Evolutionary conservation across 2,329 filamentous ascomycete species (phyloP).

Genomic region (Aspergillus quadrilineatus): DNA sequence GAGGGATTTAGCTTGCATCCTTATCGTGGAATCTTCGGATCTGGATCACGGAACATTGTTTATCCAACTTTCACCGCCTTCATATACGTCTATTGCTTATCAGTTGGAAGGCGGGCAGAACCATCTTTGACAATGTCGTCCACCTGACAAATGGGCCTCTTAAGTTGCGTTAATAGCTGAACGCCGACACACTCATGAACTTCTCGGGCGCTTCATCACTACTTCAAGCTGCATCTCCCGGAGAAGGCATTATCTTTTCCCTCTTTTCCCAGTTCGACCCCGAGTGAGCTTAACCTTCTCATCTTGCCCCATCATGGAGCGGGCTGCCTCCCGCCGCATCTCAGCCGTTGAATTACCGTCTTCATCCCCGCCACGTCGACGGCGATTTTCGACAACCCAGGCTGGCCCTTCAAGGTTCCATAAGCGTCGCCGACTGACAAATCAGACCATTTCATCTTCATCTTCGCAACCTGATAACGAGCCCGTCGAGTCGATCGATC

Average conservation of each 20-base stretch:
- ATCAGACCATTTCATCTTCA: not conserved
- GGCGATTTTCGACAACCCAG: not conserved
- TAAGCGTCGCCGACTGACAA: slow-evolving; percentile 19
- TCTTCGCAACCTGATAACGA: slow-evolving; percentile 6
- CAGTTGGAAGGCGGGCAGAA: slow-evolving; percentile 17
- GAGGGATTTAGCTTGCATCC: slow-evolving; percentile 9
- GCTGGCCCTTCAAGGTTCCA: slow-evolving; percentile 10
- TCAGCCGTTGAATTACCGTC: slow-evolving; percentile 1
- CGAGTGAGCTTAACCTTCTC: not conserved
- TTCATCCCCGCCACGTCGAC: not conserved
- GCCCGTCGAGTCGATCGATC: slow-evolving; percentile 51
- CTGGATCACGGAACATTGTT: slow-evolving; percentile 13
- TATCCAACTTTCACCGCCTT: slow-evolving; percentile 20
- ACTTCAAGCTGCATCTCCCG: not conserved
- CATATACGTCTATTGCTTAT: slow-evolving; percentile 3
- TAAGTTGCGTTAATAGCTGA: not conserved
- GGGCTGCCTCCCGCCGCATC: not conserved
- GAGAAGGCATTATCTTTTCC: not conserved
- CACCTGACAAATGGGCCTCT: not conserved
- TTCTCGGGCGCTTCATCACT: not conserved
- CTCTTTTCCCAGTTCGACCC: not conserved
- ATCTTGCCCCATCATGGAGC: not conserved
- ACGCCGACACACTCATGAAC: not conserved
- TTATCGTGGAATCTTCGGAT: slow-evolving; percentile 19
- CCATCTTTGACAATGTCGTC: not conserved